Percentiles rank a stretch among this genome's conserved stretches.
Evolutionary conservation across 1,284 basidiomycete genomes (phyloP).

Genomic region (Athelia psychrophila): DNA sequence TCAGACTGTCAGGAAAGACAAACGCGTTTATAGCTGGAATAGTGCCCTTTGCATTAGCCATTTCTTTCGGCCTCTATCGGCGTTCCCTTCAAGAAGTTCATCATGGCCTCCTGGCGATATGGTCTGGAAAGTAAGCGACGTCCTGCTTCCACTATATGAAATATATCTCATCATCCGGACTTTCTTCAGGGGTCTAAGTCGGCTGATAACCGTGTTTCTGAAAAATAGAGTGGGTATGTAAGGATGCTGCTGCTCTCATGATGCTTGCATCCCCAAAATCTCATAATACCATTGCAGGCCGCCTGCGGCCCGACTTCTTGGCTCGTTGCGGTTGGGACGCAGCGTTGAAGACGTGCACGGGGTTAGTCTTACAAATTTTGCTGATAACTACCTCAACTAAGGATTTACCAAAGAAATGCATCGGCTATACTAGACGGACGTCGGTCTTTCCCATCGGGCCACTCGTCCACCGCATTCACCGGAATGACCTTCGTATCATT

Average conservation of each 20-base stretch:
- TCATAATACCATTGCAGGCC: slow-evolving; percentile 34
- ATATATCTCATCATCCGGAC: background rate
- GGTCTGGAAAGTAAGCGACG: slow-evolving; percentile 41
- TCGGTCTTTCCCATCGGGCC: slow-evolving; percentile 65
- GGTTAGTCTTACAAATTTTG: slow-evolving; percentile 30
- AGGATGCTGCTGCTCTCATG: background rate
- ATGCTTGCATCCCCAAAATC: slow-evolving; percentile 1
- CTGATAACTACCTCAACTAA: background rate
- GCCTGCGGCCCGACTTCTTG: slow-evolving; percentile 69
- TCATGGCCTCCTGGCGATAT: slow-evolving; percentile 51
- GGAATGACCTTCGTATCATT: slow-evolving; percentile 64
- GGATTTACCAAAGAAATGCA: slow-evolving; percentile 28
- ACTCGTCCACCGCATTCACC: slow-evolving; percentile 63
- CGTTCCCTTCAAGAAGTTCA: slow-evolving; percentile 51
- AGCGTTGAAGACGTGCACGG: slow-evolving; percentile 46
- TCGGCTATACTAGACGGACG: slow-evolving; percentile 47
- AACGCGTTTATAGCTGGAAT: slow-evolving; percentile 47
- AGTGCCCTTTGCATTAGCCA: slow-evolving; percentile 39
- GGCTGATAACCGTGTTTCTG: slow-evolving; percentile 49
- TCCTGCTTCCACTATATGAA: background rate
- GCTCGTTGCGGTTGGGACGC: slow-evolving; percentile 61
- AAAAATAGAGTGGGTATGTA: slow-evolving; percentile 57
- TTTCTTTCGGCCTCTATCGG: slow-evolving; percentile 33
- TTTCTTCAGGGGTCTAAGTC: slow-evolving; percentile 39
- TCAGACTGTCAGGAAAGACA: slow-evolving; percentile 44